These are phyloP conservation scores for Dioscorea alata DNA, from an alignment of 106 monocot species.

Conservation along the genomic window DNA sequence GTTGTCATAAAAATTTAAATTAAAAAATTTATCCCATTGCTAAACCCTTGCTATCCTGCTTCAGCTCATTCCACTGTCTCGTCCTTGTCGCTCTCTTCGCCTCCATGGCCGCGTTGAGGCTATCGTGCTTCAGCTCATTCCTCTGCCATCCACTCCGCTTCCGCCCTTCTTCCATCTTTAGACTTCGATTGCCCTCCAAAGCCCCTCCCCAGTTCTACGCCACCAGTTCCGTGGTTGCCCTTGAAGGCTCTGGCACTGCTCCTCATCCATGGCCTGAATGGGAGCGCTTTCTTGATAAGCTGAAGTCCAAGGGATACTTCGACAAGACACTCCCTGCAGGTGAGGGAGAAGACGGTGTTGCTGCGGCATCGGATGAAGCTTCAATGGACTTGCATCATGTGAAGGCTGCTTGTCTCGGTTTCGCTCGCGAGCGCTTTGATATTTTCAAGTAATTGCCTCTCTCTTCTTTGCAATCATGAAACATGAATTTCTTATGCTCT, in stretches of 20 bases:
- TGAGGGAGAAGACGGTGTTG: background rate
- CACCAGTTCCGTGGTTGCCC: background rate
- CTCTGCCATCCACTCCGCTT: too few relatives aligned
- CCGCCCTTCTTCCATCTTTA: background rate
- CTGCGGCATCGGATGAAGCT: background rate
- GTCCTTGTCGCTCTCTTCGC: too few relatives aligned
- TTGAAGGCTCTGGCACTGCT: constrained; percentile 3
- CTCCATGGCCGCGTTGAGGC: background rate
- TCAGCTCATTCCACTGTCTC: too few relatives aligned
- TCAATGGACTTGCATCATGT: constrained; percentile 24
- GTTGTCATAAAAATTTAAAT: too few relatives aligned
- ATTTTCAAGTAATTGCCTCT: constrained; percentile 38
- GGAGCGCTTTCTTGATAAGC: constrained; percentile 54
- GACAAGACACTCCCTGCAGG: constrained; percentile 3
- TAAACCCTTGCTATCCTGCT: too few relatives aligned
- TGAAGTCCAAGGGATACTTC: constrained; percentile 56
- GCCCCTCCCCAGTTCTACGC: constrained; percentile 4
- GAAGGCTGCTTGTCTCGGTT: constrained; percentile 67
- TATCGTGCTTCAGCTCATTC: background rate
- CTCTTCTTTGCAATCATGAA: background rate
- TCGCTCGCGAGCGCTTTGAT: constrained; percentile 78
- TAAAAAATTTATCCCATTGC: too few relatives aligned
- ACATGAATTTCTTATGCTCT: background rate
- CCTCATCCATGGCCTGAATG: constrained; percentile 66
- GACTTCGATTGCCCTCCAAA: background rate